Conservation (phyloP, 805 yeast genomes). For the Suhomyces tanzawaensis region DNA sequence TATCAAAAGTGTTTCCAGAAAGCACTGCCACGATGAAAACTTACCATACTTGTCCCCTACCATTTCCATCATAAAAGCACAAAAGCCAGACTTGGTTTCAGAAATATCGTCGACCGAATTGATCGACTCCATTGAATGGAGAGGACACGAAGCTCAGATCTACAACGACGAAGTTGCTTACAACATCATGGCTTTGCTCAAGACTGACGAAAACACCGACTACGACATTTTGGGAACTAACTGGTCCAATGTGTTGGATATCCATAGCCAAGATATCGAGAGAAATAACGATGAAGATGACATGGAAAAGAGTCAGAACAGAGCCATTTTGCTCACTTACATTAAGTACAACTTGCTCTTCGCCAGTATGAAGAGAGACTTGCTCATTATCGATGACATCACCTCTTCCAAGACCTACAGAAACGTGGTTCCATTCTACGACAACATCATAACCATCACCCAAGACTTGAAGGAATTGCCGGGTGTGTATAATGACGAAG, state of each 20-base stretch:
- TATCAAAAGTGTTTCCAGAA: slow-evolving; percentile 10
- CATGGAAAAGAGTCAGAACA: slow-evolving; percentile 60
- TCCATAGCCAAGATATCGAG: slow-evolving; percentile 55
- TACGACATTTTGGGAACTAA: slow-evolving; percentile 57
- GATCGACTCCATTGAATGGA: slow-evolving; percentile 45
- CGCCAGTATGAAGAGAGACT: slow-evolving; percentile 72
- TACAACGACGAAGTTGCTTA: slow-evolving; percentile 72
- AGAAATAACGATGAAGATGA: slow-evolving; percentile 49
- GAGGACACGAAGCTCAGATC: slow-evolving; percentile 55
- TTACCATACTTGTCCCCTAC: slow-evolving; percentile 38
- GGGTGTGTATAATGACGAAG: slow-evolving; percentile 87
- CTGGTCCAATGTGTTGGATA: slow-evolving; percentile 69
- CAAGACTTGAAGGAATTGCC: slow-evolving; percentile 73
- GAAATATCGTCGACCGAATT: slow-evolving; percentile 24
- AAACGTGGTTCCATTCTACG: slow-evolving; percentile 50
- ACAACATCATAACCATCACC: slow-evolving; percentile 51
- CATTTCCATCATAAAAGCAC: slow-evolving; percentile 35
- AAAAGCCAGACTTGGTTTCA: slow-evolving; percentile 39
- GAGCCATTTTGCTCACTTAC: slow-evolving; percentile 73
- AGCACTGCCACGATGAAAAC: slow-evolving; percentile 21
- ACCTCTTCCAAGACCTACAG: slow-evolving; percentile 17
- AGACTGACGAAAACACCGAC: slow-evolving; percentile 19
- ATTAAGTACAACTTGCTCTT: slow-evolving; percentile 66
- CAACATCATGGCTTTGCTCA: slow-evolving; percentile 41
- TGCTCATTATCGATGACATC: slow-evolving; percentile 22